These are phyloP conservation scores for Xylaria sp. DNA, from an alignment of 2,329 filamentous ascomycete species.

Conservation along the genomic window DNA sequence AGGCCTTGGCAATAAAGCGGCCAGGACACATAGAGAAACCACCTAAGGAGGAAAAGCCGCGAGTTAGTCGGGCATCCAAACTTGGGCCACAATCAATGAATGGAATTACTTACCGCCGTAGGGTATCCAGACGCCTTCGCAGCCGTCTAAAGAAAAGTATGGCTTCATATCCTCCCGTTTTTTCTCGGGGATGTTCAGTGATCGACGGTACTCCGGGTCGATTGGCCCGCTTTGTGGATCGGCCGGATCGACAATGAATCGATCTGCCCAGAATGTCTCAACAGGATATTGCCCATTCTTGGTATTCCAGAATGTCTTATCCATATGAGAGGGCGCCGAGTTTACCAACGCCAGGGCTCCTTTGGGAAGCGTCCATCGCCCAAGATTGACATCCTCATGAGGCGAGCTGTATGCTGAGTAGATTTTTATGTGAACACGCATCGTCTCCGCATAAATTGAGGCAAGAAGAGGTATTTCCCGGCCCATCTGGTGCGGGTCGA, in stretches of 20 bases:
- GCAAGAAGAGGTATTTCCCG: conserved; percentile 29
- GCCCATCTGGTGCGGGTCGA: conserved; percentile 21
- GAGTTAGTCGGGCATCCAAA: not conserved
- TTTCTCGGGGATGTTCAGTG: conserved; percentile 4
- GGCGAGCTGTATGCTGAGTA: conserved; percentile 26
- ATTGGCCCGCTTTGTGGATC: conserved; percentile 31
- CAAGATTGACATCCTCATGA: conserved; percentile 27
- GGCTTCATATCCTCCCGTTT: conserved; percentile 17
- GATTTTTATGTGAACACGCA: conserved; percentile 30
- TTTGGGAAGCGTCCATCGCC: conserved; percentile 29
- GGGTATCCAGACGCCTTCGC: conserved; percentile 30
- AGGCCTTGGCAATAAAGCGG: conserved; percentile 27
- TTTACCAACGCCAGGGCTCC: conserved; percentile 26
- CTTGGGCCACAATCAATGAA: not conserved
- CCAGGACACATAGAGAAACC: conserved; percentile 29
- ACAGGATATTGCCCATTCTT: conserved; percentile 28
- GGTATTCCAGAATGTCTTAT: conserved; percentile 33
- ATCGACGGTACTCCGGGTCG: conserved; percentile 8
- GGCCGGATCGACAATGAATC: conserved; percentile 30
- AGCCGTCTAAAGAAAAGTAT: conserved; percentile 28
- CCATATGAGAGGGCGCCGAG: conserved; percentile 27
- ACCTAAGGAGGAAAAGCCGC: conserved; percentile 6
- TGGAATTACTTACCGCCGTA: conserved; percentile 29
- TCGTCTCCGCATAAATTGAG: conserved; percentile 32
- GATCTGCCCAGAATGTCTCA: conserved; percentile 32